These are phyloP conservation scores for Arthonia radiata DNA, from an alignment of 495 filamentous ascomycete genomes.

Conservation along the genomic window DNA sequence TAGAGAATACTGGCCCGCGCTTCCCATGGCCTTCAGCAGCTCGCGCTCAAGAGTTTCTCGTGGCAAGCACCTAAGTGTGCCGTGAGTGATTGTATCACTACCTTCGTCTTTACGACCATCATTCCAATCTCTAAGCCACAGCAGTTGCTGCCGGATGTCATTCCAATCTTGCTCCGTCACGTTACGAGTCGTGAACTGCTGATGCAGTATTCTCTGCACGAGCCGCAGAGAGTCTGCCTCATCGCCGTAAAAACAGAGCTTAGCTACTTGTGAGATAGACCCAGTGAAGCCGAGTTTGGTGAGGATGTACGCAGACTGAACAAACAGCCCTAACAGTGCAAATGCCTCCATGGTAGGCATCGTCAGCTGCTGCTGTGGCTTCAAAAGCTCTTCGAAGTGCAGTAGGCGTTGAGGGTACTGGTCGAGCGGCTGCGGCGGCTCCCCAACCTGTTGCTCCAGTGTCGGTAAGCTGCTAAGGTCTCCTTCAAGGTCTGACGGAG, in stretches of 20 bases:
- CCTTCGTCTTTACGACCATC: constrained; percentile 16
- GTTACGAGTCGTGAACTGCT: constrained; percentile 17
- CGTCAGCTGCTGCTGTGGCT: constrained; percentile 39
- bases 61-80: constrained; percentile 46
- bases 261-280: constrained; percentile 31
- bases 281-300: constrained; percentile 31
- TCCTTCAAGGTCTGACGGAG: constrained; percentile 15
- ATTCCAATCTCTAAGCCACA: constrained; percentile 71
- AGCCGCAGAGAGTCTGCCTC: constrained; percentile 41
- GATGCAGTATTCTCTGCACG: constrained; percentile 34
- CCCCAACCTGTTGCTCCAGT: constrained; percentile 10
- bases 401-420: constrained; percentile 21
- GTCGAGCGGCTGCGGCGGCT: too few relatives aligned
- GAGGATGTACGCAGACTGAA: constrained; percentile 42
- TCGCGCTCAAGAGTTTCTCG: constrained; percentile 42
- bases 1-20: constrained; percentile 23
- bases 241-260: constrained; percentile 29
- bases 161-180: constrained; percentile 44
- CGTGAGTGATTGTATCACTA: constrained; percentile 18
- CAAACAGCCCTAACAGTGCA: constrained; percentile 37
- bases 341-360: constrained; percentile 32
- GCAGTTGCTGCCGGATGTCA: constrained; percentile 33
- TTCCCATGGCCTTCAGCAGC: constrained; percentile 46
- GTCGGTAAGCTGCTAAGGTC: constrained; percentile 10
- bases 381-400: constrained; percentile 30